Conservation (phyloP, 179 eudicot genomes). For the Silene vulgaris region DNA sequence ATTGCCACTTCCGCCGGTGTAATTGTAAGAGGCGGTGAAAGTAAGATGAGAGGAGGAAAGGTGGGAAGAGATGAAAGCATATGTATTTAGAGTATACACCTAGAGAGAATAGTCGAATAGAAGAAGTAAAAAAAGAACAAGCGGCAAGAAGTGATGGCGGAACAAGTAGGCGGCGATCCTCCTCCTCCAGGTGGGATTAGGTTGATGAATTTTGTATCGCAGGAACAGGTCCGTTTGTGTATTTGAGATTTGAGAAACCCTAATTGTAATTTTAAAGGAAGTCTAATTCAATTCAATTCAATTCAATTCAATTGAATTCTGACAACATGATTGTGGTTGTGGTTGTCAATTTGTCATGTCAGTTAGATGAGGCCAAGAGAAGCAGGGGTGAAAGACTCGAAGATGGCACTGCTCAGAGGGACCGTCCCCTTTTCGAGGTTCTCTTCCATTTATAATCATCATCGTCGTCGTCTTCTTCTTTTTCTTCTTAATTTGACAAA, state of each 20-base stretch:
- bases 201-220: constrained; percentile 82
- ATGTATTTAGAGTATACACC: too few species aligned
- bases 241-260: neutral
- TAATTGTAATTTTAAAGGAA: neutral
- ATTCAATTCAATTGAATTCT: too few species aligned
- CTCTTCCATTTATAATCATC: neutral
- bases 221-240: constrained; percentile 51
- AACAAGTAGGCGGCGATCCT: constrained; percentile 14
- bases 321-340: too few species aligned
- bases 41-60: neutral
- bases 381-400: constrained; percentile 77
- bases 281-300: neutral
- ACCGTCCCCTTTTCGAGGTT: constrained; percentile 88
- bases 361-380: constrained; percentile 71
- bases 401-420: constrained; percentile 96
- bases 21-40: too few species aligned
- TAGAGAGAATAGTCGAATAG: neutral
- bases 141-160: constrained; percentile 27
- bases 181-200: constrained; percentile 32
- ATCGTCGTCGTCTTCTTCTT: too few species aligned
- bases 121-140: neutral
- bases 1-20: too few species aligned
- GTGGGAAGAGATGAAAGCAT: neutral
- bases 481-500: too few species aligned
- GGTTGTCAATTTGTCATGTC: constrained; percentile 10